Evolutionary conservation across 345 rosid genomes (phyloP), one percentile per base, ranked within the genome.

Genomic region (Tarenaya hassleriana): DNA sequence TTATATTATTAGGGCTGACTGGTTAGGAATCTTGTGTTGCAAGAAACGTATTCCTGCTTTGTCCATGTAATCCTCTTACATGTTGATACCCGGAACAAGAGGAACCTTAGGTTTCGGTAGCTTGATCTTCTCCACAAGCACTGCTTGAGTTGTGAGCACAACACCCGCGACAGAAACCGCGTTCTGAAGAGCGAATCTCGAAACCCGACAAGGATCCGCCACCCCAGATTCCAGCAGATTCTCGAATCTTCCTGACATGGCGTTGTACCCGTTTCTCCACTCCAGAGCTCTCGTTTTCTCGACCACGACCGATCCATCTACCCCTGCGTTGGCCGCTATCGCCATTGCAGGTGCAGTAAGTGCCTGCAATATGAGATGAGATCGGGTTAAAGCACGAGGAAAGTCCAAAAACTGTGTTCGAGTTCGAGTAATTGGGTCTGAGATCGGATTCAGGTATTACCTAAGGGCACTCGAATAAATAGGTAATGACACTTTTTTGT

Each of bases 101-200:
- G 91, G 94, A 47, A 82, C 50, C 8, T 64, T 63, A 13, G 94
- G 87, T 67, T 75, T 68, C 47, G 83, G 81, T 61, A 42, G 49
- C 77, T 67, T 90, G 56, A 54, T 69, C 51, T 80, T 86, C 37
- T 90, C 94, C 40, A 80, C 87, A 19, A 90, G 31, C 40, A 73
- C 77, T n/a, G 97, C 97, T 82, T 84, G 85, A 41, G 95, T 82
- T 24, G 87, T 86, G 50, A 84, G 77, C 53, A 84, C 71, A 34
- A 84, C 38, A 10, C 87, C 94, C 3, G 94, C 87, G 66, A 91
- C 68, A 38, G 95, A 90, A 59, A 71, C 88, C 5, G 97, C 95
- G 53, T 70, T 83, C 48, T 86, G 83, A 47, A 90, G 79, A 1
- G 95, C 95, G 35, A 84, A 81, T 61, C 88, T 77, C 31, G 86